phyloP scores from a whole-genome alignment of 345 rosid genomes.

The Theobroma cacao region DNA sequence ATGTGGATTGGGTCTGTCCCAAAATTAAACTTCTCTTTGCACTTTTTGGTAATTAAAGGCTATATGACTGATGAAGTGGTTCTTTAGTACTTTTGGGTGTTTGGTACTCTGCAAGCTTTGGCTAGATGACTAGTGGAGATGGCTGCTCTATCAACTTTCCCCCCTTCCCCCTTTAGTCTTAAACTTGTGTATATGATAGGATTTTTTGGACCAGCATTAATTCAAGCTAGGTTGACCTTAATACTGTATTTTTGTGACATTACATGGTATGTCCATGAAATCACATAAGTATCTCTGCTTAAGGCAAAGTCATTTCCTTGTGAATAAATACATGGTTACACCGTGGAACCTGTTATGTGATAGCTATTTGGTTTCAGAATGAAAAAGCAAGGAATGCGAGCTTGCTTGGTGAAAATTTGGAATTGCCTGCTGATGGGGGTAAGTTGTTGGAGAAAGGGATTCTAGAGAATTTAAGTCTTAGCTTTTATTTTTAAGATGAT shows the following conservation, averaged over 20 bases:
- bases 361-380: not conserved
- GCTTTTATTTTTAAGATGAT: too few species aligned
- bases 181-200: not conserved
- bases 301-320: conserved; percentile 17
- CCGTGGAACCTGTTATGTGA: not conserved
- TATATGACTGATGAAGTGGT: not conserved
- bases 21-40: conserved; percentile 1
- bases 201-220: not conserved
- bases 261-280: too few species aligned
- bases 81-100: conserved; percentile 17
- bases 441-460: not conserved
- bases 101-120: not conserved
- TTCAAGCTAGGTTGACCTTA: not conserved
- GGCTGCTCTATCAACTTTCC: not conserved
- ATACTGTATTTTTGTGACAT: not conserved
- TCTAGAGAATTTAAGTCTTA: not conserved
- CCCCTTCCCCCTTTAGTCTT: not conserved
- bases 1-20: conserved; percentile 3
- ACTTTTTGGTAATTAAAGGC: not conserved
- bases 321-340: not conserved
- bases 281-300: not conserved
- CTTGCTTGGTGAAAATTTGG: not conserved
- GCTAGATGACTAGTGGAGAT: not conserved
- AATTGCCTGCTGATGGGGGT: not conserved
- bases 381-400: not conserved